Evolutionary conservation across 768 basidiomycete species (phyloP).

Genomic region (Cytidiella melzeri): DNA sequence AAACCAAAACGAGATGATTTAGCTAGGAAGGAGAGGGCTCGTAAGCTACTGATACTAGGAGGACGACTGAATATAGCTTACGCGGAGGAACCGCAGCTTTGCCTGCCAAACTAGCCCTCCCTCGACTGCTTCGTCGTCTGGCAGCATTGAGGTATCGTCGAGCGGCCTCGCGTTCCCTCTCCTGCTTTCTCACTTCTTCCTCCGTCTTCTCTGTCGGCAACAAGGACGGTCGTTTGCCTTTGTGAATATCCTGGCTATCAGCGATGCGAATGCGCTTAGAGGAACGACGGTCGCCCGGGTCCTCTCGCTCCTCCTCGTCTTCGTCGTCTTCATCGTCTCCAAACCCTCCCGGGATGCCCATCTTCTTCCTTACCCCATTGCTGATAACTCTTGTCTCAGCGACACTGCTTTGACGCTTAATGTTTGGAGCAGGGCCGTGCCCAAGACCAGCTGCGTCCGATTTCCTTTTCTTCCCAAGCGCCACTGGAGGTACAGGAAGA

Average conservation of each 20-base stretch:
- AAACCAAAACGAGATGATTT: slow-evolving; percentile 64
- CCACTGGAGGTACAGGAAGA: slow-evolving; percentile 3
- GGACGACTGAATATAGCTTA: too few species aligned
- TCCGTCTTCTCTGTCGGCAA: slow-evolving; percentile 14
- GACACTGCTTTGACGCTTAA: slow-evolving; percentile 24
- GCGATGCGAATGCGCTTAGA: slow-evolving; percentile 40
- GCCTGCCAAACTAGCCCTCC: slow-evolving; percentile 33
- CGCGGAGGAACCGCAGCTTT: slow-evolving; percentile 23
- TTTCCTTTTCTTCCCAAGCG: slow-evolving; percentile 34
- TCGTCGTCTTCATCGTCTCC: slow-evolving; percentile 45
- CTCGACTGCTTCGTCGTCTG: slow-evolving; percentile 63
- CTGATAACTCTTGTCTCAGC: slow-evolving; percentile 42
- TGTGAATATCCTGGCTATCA: slow-evolving; percentile 28
- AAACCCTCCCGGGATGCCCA: slow-evolving; percentile 51
- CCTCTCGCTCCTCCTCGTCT: slow-evolving; percentile 30
- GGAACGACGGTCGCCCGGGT: slow-evolving; percentile 30
- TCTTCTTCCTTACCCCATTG: slow-evolving; percentile 36
- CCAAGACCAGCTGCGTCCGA: slow-evolving; percentile 46
- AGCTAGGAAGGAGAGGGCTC: slow-evolving; percentile 23
- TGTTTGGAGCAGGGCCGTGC: slow-evolving; percentile 17
- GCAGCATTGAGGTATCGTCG: slow-evolving; percentile 62
- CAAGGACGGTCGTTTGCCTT: slow-evolving; percentile 32
- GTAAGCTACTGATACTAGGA: not conserved
- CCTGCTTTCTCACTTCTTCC: slow-evolving; percentile 24
- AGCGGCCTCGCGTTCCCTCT: slow-evolving; percentile 51